Percentiles rank a stretch among this genome's conserved stretches.
Evolutionary conservation across 1,139 yeast species (phyloP).

Genomic region (Lodderomyces margitis): DNA sequence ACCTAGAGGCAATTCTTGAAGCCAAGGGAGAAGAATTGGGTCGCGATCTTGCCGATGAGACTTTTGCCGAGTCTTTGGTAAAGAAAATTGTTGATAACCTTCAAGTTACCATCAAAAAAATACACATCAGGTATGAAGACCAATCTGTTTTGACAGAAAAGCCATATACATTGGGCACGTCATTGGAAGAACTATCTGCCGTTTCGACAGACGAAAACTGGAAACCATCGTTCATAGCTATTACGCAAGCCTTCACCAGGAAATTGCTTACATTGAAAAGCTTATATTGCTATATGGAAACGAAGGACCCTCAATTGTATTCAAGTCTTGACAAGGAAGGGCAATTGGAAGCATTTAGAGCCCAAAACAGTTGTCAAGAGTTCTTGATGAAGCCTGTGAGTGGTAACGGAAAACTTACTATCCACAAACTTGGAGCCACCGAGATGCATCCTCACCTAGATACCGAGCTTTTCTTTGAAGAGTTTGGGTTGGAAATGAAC

Average conservation of each 20-base stretch:
- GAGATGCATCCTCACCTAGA: conserved; percentile 69
- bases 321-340: conserved; percentile 40
- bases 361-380: conserved; percentile 30
- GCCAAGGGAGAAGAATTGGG: conserved; percentile 41
- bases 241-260: conserved; percentile 64
- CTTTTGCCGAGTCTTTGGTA: conserved; percentile 82
- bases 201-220: conserved; percentile 84
- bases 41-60: conserved; percentile 56
- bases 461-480: conserved; percentile 79
- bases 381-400: conserved; percentile 84
- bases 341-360: conserved; percentile 40
- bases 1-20: conserved; percentile 58
- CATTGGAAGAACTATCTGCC: conserved; percentile 85
- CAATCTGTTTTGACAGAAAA: conserved; percentile 58
- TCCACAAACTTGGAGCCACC: conserved; percentile 77
- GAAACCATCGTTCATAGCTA: conserved; percentile 82
- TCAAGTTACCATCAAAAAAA: conserved; percentile 89
- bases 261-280: conserved; percentile 76
- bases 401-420: conserved; percentile 79
- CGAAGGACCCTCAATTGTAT: conserved; percentile 54
- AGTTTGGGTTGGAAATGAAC: conserved; percentile 81
- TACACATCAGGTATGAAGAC: conserved; percentile 92
- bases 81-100: conserved; percentile 91
- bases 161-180: conserved; percentile 82
- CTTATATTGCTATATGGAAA: conserved; percentile 83